Percentiles rank a stretch among this genome's conserved stretches.
Evolutionary conservation across 345 rosid genomes (phyloP).

Genomic region (Eutrema japonicum): DNA sequence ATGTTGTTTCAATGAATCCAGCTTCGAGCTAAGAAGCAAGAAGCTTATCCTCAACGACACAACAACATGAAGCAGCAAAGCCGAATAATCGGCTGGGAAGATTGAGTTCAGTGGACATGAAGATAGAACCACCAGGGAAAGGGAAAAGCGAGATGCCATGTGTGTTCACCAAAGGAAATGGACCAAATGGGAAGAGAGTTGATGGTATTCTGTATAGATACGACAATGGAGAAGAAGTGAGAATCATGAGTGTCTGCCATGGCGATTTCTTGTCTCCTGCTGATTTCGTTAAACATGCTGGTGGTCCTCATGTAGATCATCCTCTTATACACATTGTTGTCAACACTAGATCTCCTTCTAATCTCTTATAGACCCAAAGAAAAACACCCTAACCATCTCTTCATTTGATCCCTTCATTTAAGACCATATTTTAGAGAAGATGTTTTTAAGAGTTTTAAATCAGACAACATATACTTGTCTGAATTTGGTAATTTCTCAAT

Average conservation of each 20-base stretch:
- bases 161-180: constrained; percentile 79
- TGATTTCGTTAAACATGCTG: constrained; percentile 83
- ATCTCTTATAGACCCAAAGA: constrained; percentile 15
- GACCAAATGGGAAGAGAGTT: constrained; percentile 71
- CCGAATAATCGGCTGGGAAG: constrained; percentile 36
- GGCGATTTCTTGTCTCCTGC: constrained; percentile 75
- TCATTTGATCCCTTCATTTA: no score
- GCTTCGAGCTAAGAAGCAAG: constrained; percentile 36
- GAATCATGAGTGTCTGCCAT: constrained; percentile 86
- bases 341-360: constrained; percentile 57
- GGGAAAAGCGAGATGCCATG: constrained; percentile 74
- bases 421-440: constrained; percentile 26
- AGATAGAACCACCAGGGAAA: constrained; percentile 58
- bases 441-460: constrained; percentile 12
- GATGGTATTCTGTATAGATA: constrained; percentile 79
- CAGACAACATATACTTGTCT: constrained; percentile 14
- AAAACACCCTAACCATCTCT: constrained; percentile 20
- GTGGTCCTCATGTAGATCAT: constrained; percentile 67
- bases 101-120: constrained; percentile 43
- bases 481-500: constrained; percentile 16
- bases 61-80: constrained; percentile 4
- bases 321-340: constrained; percentile 83
- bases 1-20: neutral
- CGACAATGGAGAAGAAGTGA: constrained; percentile 63
- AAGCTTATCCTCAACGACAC: no score